Evolutionary conservation across 352 stramenopile genomes (phyloP).

Genomic region (Phytophthora fragariaefolia): DNA sequence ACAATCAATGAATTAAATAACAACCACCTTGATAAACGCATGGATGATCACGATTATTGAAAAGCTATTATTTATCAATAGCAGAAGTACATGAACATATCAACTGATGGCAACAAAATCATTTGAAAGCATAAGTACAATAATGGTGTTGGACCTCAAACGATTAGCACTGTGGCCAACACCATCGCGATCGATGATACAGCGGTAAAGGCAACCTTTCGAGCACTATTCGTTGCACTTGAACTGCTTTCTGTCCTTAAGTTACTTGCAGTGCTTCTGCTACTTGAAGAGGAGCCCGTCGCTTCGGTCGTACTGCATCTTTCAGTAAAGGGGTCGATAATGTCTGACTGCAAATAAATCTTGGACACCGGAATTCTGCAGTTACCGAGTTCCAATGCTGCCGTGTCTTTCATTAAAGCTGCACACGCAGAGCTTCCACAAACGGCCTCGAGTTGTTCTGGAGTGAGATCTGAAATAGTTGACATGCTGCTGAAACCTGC

Average conservation of each 20-base stretch:
- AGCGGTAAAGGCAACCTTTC: neutral
- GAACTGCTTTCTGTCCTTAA: constrained; percentile 4
- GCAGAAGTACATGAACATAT: too few relatives aligned
- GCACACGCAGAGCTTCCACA: constrained; percentile 16
- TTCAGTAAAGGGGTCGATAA: constrained; percentile 8
- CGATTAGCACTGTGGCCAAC: constrained; percentile 2
- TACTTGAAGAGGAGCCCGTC: neutral
- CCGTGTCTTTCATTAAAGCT: constrained; percentile 12
- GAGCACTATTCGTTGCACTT: constrained; percentile 6
- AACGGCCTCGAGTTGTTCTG: constrained; percentile 12
- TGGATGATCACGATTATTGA: too few relatives aligned
- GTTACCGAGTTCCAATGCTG: constrained; percentile 8
- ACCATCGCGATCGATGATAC: constrained; percentile 1
- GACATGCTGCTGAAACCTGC: constrained; percentile 14
- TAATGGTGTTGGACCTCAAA: too few relatives aligned
- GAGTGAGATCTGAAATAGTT: constrained; percentile 3
- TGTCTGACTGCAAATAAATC: constrained; percentile 19
- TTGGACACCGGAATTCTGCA: constrained; percentile 19
- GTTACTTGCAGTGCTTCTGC: neutral
- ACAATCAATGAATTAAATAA: too few relatives aligned
- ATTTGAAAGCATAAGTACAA: too few relatives aligned
- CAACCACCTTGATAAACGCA: too few relatives aligned
- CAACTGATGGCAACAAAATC: too few relatives aligned
- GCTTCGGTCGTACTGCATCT: constrained; percentile 12
- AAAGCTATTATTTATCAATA: too few relatives aligned